A percentile compares a stretch with the other conserved stretches of the same genome.
phyloP scores from a whole-genome alignment of 257 asterid genomes.

The Dorcoceras hygrometricum region DNA sequence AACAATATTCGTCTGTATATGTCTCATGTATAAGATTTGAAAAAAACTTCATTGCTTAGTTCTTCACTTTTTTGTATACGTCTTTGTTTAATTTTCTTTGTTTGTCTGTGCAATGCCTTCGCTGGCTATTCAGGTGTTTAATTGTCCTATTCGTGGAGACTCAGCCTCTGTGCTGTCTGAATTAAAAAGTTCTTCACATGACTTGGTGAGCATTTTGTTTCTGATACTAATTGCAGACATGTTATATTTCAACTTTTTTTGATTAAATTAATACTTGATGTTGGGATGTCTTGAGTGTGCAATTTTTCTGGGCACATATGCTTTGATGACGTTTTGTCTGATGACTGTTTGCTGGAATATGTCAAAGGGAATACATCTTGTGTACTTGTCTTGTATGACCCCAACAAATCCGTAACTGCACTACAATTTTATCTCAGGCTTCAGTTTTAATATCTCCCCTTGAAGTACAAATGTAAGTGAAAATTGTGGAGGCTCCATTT shows the following conservation, averaged over 20 bases:
- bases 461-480: conserved; percentile 1
- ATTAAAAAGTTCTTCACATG: conserved; percentile 84
- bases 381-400: neutral
- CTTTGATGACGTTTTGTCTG: neutral
- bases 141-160: conserved; percentile 94
- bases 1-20: conserved; percentile 3
- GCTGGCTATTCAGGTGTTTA: conserved; percentile 63
- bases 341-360: conserved; percentile 3
- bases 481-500: neutral
- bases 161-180: conserved; percentile 82
- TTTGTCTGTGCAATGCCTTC: conserved; percentile 24
- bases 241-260: conserved; percentile 7
- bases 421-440: neutral
- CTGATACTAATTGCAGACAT: conserved; percentile 18
- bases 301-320: conserved; percentile 13
- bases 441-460: neutral
- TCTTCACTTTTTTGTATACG: conserved; percentile 11
- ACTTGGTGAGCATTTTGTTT: conserved; percentile 59
- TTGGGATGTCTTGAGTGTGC: conserved; percentile 13
- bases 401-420: neutral
- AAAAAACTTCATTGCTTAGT: neutral
- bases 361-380: neutral
- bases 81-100: conserved; percentile 5
- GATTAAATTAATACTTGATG: conserved; percentile 7
- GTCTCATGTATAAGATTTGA: neutral